Percentiles rank a stretch among this genome's conserved stretches.
phyloP scores from a whole-genome alignment of 1,284 basidiomycete genomes.

The Ceratobasidium sp. region DNA sequence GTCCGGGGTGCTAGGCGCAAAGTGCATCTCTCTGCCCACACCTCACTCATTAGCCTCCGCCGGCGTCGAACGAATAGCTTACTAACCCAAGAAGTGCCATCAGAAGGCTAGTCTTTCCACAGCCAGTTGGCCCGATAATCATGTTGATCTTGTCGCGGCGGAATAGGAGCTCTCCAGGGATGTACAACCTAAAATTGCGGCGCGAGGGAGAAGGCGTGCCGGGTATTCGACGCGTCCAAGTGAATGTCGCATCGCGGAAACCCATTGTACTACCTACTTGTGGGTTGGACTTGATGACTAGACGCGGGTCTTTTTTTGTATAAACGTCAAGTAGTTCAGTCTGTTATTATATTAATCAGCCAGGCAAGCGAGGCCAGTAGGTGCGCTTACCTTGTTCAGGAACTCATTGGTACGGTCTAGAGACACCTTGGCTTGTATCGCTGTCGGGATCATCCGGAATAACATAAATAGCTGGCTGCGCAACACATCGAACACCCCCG shows the following conservation, averaged over 20 bases:
- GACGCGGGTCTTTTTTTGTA: neutral
- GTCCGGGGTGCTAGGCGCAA: slow-evolving; percentile 11
- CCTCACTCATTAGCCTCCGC: slow-evolving; percentile 20
- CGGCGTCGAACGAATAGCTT: slow-evolving; percentile 40
- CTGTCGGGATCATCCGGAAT: slow-evolving; percentile 40
- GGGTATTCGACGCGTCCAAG: slow-evolving; percentile 22
- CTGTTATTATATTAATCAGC: neutral
- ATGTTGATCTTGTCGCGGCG: slow-evolving; percentile 63
- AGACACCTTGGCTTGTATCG: slow-evolving; percentile 38
- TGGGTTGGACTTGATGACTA: neutral
- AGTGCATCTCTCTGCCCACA: slow-evolving; percentile 37
- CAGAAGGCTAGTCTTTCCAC: slow-evolving; percentile 45
- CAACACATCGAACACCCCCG: slow-evolving; percentile 39
- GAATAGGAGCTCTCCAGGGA: slow-evolving; percentile 62
- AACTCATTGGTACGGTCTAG: slow-evolving; percentile 41
- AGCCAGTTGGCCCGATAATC: slow-evolving; percentile 64
- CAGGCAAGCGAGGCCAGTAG: neutral
- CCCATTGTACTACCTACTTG: slow-evolving; percentile 35
- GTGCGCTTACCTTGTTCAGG: slow-evolving; percentile 32
- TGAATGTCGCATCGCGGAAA: slow-evolving; percentile 40
- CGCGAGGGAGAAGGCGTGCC: slow-evolving; percentile 31
- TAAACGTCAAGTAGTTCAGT: slow-evolving; percentile 40
- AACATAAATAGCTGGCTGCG: slow-evolving; percentile 14
- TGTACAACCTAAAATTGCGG: slow-evolving; percentile 56
- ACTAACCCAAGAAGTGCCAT: slow-evolving; percentile 57